Base-by-base conservation (phyloP, 805 yeast species). In the Metschnikowia picachoensis region DNA sequence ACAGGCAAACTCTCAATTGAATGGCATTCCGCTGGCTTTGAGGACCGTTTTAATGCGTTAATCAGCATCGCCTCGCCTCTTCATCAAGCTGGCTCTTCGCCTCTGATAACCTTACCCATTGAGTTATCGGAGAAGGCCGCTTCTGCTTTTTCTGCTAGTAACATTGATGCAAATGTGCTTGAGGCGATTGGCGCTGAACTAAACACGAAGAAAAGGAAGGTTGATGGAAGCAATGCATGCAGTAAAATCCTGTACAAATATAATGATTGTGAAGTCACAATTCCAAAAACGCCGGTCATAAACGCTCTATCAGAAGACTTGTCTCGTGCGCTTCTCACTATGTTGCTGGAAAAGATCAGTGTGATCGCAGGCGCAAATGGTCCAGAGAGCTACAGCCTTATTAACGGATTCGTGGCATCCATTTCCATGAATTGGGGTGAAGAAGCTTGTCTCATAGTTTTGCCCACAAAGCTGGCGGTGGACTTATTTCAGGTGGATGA, bases 391-490 rank as follows among this genome's bases (percentile, higher is more conserved):
- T 11, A 12, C 25, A 33, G 30, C 3, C 29, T 47, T 6, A 33
- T 43, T 20, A 36, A 36, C 14, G 28, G 43, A 3, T 43, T 43
- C 29, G 25, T 47, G 11, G 10, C 36, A 27, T 35, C 41, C 8
- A 27, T 39, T 12, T n/a, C 36, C 10, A 2, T 28, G 8, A 43
- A 39, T n/a, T 15, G 27, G 17, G 11, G 30, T n/a, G 29, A 15
- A 2, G 48, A 44, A 30, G 28, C 46, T 12, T 48, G 50, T 27
- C 41, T 54, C 15, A 36, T 52, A 16, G 49, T 54, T 10, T 25
- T 54, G 14, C 53, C 51, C 11, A 39, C 52, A 1, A 30, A 31
- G n/a, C 35, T 45, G 1, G 53, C 58, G 6, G 50, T 52, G 14
- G 52, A 44, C 13, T 38, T 53, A 4, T 39, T 50, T 28, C 41